phyloP scores from a whole-genome alignment of 306 rosid genomes.

The Quercus suber region DNA sequence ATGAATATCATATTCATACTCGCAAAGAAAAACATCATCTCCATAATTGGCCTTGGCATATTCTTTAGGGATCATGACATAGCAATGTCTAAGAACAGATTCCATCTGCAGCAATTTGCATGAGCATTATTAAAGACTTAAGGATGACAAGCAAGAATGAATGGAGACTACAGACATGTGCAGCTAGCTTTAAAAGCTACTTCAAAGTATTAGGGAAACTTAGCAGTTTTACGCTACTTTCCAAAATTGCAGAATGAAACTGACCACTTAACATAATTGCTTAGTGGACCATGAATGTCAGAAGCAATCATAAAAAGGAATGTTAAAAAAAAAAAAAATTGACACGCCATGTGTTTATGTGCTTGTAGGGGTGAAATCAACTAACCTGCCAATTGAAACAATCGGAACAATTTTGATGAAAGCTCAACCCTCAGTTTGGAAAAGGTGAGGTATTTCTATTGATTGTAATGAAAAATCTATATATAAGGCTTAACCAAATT shows the following conservation, averaged over 20 bases:
- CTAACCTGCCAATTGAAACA: not conserved
- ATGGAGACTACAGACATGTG: not conserved
- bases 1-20: constrained; percentile 83
- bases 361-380: not conserved
- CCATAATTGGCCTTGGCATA: constrained; percentile 68
- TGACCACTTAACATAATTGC: not conserved
- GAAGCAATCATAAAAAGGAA: not conserved
- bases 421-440: not conserved
- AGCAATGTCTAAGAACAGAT: constrained; percentile 74
- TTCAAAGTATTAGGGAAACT: not conserved
- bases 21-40: constrained; percentile 83
- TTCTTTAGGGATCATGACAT: constrained; percentile 69
- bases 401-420: not conserved
- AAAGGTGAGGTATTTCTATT: no score
- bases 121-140: constrained; percentile 13
- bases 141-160: constrained; percentile 12
- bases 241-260: not conserved
- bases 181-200: not conserved
- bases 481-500: not conserved
- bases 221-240: not conserved
- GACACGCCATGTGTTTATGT: not conserved
- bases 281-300: not conserved
- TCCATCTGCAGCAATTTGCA: constrained; percentile 63
- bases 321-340: not conserved
- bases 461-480: not conserved